These are phyloP conservation scores for Zygnema cylindricum DNA, from an alignment of 139 green algal species.

Conservation along the genomic window DNA sequence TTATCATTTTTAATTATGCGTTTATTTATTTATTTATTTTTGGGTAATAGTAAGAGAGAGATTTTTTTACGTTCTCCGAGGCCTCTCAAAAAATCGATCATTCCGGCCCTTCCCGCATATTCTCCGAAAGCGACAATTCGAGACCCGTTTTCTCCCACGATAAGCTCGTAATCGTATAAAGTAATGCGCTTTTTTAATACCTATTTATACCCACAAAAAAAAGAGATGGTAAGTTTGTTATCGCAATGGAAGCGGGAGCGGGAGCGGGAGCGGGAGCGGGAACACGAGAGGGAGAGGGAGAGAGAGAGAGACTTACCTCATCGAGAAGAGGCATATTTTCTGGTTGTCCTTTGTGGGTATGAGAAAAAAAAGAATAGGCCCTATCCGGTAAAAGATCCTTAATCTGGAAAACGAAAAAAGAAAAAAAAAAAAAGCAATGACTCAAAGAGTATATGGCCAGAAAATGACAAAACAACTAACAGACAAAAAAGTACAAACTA, in stretches of 20 bases:
- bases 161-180: constrained; percentile 59
- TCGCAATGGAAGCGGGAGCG: background rate
- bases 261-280: background rate
- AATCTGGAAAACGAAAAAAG: constrained; percentile 12
- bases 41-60: too few relatives aligned
- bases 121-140: constrained; percentile 56
- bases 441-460: background rate
- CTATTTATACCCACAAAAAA: constrained; percentile 11
- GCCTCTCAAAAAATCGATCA: constrained; percentile 55
- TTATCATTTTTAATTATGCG: too few relatives aligned
- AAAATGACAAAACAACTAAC: background rate
- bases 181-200: constrained; percentile 44
- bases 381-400: constrained; percentile 38
- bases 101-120: constrained; percentile 51
- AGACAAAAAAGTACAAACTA: background rate
- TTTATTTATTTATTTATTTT: too few relatives aligned
- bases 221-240: too few relatives aligned
- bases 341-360: constrained; percentile 56
- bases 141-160: constrained; percentile 17
- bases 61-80: constrained; percentile 47
- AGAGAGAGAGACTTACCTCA: constrained; percentile 30
- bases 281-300: background rate
- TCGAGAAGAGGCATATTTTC: constrained; percentile 54
- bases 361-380: constrained; percentile 53
- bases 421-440: background rate